A percentile compares a stretch with the other conserved stretches of the same genome.
These are phyloP conservation scores for Xylaria sp. DNA, from an alignment of 2,329 filamentous ascomycete genomes.

Conservation along the genomic window DNA sequence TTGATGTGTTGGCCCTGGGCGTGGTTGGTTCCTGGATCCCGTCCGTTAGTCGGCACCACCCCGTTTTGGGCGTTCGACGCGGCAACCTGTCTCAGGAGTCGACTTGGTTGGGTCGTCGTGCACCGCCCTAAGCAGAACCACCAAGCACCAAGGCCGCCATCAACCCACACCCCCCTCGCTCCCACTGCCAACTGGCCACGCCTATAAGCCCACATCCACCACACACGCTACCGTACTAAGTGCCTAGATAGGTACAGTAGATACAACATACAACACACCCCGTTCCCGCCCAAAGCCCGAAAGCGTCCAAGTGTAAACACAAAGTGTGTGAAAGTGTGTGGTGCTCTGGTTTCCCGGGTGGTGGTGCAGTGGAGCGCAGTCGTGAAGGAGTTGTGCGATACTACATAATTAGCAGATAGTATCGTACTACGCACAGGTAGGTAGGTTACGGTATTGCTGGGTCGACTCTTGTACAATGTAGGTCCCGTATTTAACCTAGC, in stretches of 20 bases:
- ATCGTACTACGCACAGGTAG: background rate
- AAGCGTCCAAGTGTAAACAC: background rate
- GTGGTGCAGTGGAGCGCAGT: slow-evolving; percentile 33
- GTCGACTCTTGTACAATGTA: background rate
- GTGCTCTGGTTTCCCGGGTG: slow-evolving; percentile 12
- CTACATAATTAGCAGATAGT: background rate
- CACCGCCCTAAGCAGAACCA: slow-evolving; percentile 40
- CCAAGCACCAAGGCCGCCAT: slow-evolving; percentile 21
- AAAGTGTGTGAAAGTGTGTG: slow-evolving; percentile 3
- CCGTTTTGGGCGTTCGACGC: slow-evolving; percentile 46
- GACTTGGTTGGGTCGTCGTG: slow-evolving; percentile 47
- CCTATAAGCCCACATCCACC: slow-evolving; percentile 22
- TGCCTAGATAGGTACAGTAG: background rate
- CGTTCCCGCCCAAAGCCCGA: slow-evolving; percentile 4
- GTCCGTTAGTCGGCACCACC: slow-evolving; percentile 35
- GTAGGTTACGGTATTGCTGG: background rate
- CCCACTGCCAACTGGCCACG: slow-evolving; percentile 25
- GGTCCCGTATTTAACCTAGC: background rate
- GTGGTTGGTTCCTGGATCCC: slow-evolving; percentile 42
- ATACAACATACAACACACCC: background rate
- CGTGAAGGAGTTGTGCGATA: slow-evolving; percentile 22
- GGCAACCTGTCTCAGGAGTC: slow-evolving; percentile 34
- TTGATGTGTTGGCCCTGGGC: slow-evolving; percentile 48
- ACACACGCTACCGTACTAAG: background rate
- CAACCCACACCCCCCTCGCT: slow-evolving; percentile 31